A percentile compares a stretch with the other conserved stretches of the same genome.
Conservation (phyloP, 2,329 filamentous ascomycete species). For the Botrytis pseudocinerea region DNA sequence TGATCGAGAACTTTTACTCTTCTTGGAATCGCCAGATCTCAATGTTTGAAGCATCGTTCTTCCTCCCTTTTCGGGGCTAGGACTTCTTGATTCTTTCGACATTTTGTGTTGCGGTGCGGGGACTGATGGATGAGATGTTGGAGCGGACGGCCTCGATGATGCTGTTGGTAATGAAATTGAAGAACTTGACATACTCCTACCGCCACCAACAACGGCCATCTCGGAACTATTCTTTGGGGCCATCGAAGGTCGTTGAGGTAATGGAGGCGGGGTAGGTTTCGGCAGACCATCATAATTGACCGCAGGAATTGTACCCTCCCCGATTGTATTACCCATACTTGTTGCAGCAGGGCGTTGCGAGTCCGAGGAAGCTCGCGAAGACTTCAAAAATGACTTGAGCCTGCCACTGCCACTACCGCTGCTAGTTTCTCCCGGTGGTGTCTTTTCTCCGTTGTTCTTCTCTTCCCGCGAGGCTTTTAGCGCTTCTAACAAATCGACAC, state of each 20-base stretch:
- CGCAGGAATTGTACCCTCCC: constrained; percentile 77
- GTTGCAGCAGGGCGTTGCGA: neutral
- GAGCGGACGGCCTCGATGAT: constrained; percentile 26
- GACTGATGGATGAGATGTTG: constrained; percentile 30
- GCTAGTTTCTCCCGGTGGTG: constrained; percentile 79
- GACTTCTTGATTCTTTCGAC: constrained; percentile 48
- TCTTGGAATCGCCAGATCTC: constrained; percentile 54
- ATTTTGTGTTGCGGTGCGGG: constrained; percentile 28
- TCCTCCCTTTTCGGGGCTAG: constrained; percentile 55
- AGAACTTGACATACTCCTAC: constrained; percentile 31
- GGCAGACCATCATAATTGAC: constrained; percentile 79
- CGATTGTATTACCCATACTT: constrained; percentile 51
- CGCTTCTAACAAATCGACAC: constrained; percentile 84
- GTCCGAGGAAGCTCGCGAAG: constrained; percentile 16
- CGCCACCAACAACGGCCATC: constrained; percentile 43
- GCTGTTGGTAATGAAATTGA: constrained; percentile 26
- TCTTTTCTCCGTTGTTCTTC: constrained; percentile 68
- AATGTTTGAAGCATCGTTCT: constrained; percentile 63
- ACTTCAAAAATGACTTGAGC: constrained; percentile 21
- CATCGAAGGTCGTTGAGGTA: constrained; percentile 56
- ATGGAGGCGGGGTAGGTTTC: constrained; percentile 57
- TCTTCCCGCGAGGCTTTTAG: constrained; percentile 65
- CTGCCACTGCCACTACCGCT: constrained; percentile 16
- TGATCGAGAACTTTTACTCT: constrained; percentile 42
- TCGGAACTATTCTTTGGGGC: constrained; percentile 53